phyloP scores from a whole-genome alignment of 306 rosid genomes.

The Gastrolobium villosum region DNA sequence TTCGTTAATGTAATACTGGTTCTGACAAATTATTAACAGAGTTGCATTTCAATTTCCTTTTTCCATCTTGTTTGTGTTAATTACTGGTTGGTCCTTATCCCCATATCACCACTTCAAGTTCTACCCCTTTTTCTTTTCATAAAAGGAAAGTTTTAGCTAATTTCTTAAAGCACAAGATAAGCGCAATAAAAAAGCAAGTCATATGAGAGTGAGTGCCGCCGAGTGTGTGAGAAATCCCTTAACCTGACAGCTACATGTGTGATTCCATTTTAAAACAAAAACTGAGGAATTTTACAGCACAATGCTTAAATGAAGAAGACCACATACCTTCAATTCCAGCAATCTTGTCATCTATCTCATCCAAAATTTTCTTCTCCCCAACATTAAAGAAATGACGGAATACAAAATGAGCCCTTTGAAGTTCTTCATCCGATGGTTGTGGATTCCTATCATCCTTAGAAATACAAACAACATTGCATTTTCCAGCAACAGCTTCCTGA shows the following conservation, averaged over 20 bases:
- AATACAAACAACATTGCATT: conserved; percentile 77
- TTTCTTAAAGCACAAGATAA: background rate
- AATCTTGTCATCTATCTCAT: conserved; percentile 57
- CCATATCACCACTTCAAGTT: too few relatives aligned
- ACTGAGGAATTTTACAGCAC: conserved; percentile 3
- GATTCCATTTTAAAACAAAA: background rate
- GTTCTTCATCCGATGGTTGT: conserved; percentile 62
- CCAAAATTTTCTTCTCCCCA: conserved; percentile 49
- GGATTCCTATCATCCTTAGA: conserved; percentile 68
- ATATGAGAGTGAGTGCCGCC: background rate
- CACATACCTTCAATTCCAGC: conserved; percentile 66
- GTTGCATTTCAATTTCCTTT: too few relatives aligned
- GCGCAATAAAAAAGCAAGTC: background rate
- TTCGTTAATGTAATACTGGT: too few relatives aligned
- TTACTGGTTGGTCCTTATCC: too few relatives aligned
- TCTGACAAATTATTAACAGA: too few relatives aligned
- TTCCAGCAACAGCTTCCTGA: conserved; percentile 88
- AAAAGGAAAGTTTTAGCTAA: background rate
- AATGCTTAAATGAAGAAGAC: background rate
- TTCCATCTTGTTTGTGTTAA: too few relatives aligned
- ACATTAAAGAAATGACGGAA: conserved; percentile 82
- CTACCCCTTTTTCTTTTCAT: background rate
- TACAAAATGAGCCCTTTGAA: conserved; percentile 66
- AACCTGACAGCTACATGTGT: background rate
- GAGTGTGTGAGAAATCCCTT: background rate